Evolutionary conservation across 352 stramenopile genomes (phyloP), one percentile per base, ranked within the genome.

Genomic region (Phytophthora pistaciae): DNA sequence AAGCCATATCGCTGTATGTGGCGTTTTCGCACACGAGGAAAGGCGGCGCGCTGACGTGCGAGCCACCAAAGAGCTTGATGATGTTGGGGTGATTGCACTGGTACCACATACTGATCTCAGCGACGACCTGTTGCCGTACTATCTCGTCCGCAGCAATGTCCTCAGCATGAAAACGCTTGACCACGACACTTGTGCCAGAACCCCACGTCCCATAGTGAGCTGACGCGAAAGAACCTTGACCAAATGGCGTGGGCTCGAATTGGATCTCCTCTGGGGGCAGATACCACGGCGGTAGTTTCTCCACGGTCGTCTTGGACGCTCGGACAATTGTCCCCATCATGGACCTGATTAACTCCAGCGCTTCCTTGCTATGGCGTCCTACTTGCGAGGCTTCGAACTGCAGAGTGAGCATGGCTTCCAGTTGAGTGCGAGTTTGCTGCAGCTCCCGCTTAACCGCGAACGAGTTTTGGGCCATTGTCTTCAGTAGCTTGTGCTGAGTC

Each of bases 21-120:
- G 69, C 66, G 40, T 81, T 60, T 50, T 81, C 70, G 29, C 60
- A 74, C 3, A 81, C 63, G 3, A 81, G 61, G 14, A 78, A 69
- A 5, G 66, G 62, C 1, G 74, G 66, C 0, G 49, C 60, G 11
- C 63, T 66, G 1, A 82, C 70, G 36, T 84, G 70, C 3, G 46
- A 84, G 0, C 66, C 77, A 2, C 70, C 70, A 27, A 69, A 76
- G 29, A 84, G 68, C 38, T 72, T 72, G 42, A 75, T 20, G 13
- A 79, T 50, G 40, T 49, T 23, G 3, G 40, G 40, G 4, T 49
- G 40, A 33, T 84, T 64, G 5, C 81, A 42, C 0, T 44, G 49
- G 50, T 66, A 52, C 73, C 66, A 78, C 13, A 66, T 53, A 23
- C 72, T 46, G 27, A 77, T 54, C 53, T 84, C 73, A 8, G 55